Conservation (phyloP, 208 protist genomes). For the Balamuthia mandrillaris region DNA sequence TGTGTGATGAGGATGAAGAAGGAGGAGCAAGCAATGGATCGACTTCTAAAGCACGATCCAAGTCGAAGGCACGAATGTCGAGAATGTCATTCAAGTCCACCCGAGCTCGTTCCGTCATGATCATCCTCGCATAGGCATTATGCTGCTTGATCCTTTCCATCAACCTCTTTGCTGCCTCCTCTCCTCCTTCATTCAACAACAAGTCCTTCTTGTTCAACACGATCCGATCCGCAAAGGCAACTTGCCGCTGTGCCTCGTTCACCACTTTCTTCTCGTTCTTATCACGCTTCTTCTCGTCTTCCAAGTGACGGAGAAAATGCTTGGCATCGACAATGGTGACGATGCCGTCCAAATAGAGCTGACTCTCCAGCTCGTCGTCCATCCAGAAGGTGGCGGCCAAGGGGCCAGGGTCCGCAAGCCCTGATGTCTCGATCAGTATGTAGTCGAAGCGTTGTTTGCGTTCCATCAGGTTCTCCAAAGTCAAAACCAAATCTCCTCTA, state of each 20-base stretch:
- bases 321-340: constrained; percentile 55
- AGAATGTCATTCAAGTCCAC: constrained; percentile 43
- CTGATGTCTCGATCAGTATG: constrained; percentile 42
- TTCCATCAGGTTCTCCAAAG: constrained; percentile 52
- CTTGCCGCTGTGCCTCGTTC: background rate
- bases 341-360: constrained; percentile 57
- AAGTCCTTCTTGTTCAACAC: constrained; percentile 60
- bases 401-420: constrained; percentile 43
- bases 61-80: constrained; percentile 43
- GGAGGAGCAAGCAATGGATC: background rate
- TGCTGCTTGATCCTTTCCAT: background rate
- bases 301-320: constrained; percentile 46
- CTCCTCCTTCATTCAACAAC: background rate
- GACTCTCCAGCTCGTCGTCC: constrained; percentile 49
- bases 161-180: background rate
- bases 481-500: constrained; percentile 46
- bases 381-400: constrained; percentile 52
- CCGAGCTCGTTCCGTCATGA: background rate
- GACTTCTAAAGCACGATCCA: constrained; percentile 31
- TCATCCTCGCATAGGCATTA: constrained; percentile 27
- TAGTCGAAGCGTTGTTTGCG: constrained; percentile 37
- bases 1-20: background rate
- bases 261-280: too few relatives aligned
- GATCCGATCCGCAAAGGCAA: constrained; percentile 58
- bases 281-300: constrained; percentile 7